phyloP scores from a whole-genome alignment of 1,284 basidiomycete genomes.

The Hemileia vastatrix region DNA sequence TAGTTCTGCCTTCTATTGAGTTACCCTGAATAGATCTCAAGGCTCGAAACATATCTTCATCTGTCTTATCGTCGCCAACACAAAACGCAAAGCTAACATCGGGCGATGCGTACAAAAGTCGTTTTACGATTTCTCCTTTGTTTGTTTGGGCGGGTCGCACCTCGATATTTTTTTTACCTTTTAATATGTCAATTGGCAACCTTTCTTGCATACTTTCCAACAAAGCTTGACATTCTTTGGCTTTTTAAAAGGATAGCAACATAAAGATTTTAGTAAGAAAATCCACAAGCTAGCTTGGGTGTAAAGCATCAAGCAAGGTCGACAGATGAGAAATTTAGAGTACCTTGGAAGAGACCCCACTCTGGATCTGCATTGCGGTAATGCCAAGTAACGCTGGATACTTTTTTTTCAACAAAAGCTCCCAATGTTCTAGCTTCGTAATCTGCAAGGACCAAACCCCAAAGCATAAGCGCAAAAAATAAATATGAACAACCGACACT shows the following conservation, averaged over 20 bases:
- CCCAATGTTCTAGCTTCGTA: constrained; percentile 62
- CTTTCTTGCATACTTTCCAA: constrained; percentile 63
- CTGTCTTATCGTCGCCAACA: constrained; percentile 96
- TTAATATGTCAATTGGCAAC: constrained; percentile 44
- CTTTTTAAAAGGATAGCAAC: constrained; percentile 30
- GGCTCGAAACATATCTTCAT: constrained; percentile 94
- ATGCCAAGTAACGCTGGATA: constrained; percentile 96
- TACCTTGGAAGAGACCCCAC: constrained; percentile 57
- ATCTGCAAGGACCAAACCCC: constrained; percentile 23
- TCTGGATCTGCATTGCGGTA: constrained; percentile 87
- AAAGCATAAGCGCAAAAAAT: neutral
- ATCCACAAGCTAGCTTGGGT: too few relatives aligned
- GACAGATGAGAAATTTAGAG: neutral
- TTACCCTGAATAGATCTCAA: too few relatives aligned
- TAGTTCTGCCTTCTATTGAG: too few relatives aligned
- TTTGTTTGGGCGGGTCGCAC: constrained; percentile 82
- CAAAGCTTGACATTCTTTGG: constrained; percentile 86
- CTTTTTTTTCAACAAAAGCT: constrained; percentile 92
- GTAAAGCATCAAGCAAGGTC: neutral
- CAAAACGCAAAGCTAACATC: constrained; percentile 94
- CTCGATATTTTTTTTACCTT: constrained; percentile 95
- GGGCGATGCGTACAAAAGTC: constrained; percentile 80
- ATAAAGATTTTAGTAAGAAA: neutral
- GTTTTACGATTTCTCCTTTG: constrained; percentile 95
- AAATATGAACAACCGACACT: neutral